These are phyloP conservation scores for Colletotrichum viniferum DNA, from an alignment of 2,329 filamentous ascomycete genomes.

Conservation along the genomic window DNA sequence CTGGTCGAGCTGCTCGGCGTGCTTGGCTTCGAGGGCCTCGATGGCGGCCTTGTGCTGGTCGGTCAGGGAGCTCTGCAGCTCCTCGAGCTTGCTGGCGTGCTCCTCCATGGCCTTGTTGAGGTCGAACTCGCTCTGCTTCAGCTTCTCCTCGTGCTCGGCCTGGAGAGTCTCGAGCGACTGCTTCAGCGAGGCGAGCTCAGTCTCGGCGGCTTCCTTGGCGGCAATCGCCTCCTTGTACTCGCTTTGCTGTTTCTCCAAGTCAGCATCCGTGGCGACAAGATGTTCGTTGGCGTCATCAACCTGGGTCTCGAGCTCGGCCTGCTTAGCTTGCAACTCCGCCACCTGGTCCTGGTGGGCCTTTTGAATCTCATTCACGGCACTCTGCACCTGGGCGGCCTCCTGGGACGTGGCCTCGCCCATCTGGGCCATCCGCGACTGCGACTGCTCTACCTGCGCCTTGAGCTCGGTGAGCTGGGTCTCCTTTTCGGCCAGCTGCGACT, in stretches of 20 bases:
- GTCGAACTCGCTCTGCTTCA: slow-evolving; percentile 40
- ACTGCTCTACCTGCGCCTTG: slow-evolving; percentile 59
- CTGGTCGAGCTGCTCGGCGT: slow-evolving; percentile 54
- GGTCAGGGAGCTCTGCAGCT: slow-evolving; percentile 52
- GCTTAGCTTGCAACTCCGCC: slow-evolving; percentile 52
- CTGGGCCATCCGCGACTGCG: slow-evolving; percentile 59
- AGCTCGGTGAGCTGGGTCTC: slow-evolving; percentile 62
- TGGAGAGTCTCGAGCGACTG: slow-evolving; percentile 52
- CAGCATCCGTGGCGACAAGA: slow-evolving; percentile 53
- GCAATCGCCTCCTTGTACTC: slow-evolving; percentile 53
- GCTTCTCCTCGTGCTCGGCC: slow-evolving; percentile 42
- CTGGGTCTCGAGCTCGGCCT: slow-evolving; percentile 50
- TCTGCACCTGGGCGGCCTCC: slow-evolving; percentile 41
- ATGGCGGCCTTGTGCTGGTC: slow-evolving; percentile 56
- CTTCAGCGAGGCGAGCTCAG: slow-evolving; percentile 53
- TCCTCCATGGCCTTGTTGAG: slow-evolving; percentile 47
- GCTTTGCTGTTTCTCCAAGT: slow-evolving; percentile 54
- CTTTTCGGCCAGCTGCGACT: slow-evolving; percentile 61
- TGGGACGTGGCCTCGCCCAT: slow-evolving; percentile 56
- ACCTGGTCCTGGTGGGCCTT: slow-evolving; percentile 47
- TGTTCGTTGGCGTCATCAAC: slow-evolving; percentile 55
- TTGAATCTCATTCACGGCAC: slow-evolving; percentile 13
- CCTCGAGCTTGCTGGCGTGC: slow-evolving; percentile 53
- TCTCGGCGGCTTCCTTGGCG: slow-evolving; percentile 53
- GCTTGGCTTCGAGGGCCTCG: slow-evolving; percentile 56